Evolutionary conservation across 2,329 filamentous ascomycete species (phyloP), one percentile per base, ranked within the genome.

Genomic region (Cordyceps javanica): DNA sequence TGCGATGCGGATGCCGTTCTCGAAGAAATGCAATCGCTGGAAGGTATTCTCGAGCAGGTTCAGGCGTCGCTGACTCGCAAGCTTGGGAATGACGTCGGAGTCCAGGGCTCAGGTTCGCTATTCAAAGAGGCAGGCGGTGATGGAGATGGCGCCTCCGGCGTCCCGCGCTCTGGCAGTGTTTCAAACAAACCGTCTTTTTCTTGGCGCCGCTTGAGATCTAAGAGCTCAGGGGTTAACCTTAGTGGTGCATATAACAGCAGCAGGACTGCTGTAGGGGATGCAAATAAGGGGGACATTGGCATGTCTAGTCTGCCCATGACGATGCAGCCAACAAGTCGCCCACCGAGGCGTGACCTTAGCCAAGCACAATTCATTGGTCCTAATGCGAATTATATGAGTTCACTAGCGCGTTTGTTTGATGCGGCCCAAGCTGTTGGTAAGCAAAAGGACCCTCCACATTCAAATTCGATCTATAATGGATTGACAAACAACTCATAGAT

Each of bases 11-110:
- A 97, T 68, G 90, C 91, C 0, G 86, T 97, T 21, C 78, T 96
- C 16, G 91, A 96, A 65, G 94, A 99, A 71, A 94, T 99, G 87
- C 91, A 97, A 69, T 81, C 85, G 2, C 78, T 99, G 5, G 94
- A 99, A 71, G 79, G 80, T 38, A 82, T 97, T 30, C 79, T 99
- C 30, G 93, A 97, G 67, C 89, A 93, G 69, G 89, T 92, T 0
- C 92, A 97, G 70, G 74, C 79, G 0, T 79, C 82, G 3, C 76
- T 97, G 42, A 76, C 83, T 5, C 93, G 95, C 69, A 96, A 91
- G 67, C 81, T 99, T 4, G 93, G 94, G n/a, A 90, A 81, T 66
- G 94, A 99, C 63, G 94, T 99, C 11, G 94, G 94, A 11, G 84
- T 92, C 2, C 86, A 93, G 59, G 84, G 87, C 5, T 82, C 87